Evolutionary conservation across 192 early-diverging fungal species (phyloP), one percentile per base, ranked within the genome.

Genomic region (Phycomyces blakesleeanus): DNA sequence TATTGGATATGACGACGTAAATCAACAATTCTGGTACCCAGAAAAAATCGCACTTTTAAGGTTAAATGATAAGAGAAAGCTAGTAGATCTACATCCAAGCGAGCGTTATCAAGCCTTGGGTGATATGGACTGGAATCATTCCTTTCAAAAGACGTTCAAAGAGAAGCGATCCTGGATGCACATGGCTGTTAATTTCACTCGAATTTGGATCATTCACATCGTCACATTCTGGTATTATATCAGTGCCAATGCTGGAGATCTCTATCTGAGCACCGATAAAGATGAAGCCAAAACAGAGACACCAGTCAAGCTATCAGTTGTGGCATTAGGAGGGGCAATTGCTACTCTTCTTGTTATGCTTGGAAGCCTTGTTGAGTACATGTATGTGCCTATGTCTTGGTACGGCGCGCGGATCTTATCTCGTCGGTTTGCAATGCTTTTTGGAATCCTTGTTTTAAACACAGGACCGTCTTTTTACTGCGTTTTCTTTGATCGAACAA

Each of bases 141-240:
- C 81, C 15, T 91, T 94, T 76, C 55, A 72, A 69, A 94, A 92
- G 73, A 92, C 91, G 0, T 94, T 89, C 76, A 85, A 87, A 69
- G 92, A 94, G 75, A 86, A 85, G 42, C 87, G 92, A 51, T 90
- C 91, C 6, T 88, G 88, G 86, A 76, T 90, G 74, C 92, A 94
- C 73, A 66, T 91, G 51, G 82, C 87, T 63, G 85, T 88, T 66
- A 94, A 92, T 73, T 92, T 94, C 57, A 88, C 87, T 22, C 91
- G 92, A 16, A 85, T 92, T 49, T 94, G 92, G 92, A 86, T 92
- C 64, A 84, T 94, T 66, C 91, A 94, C 64, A 60, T 94, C 44
- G 80, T 83, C 1, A 67, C 85, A 14, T 92, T 88, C 72, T 92
- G 85, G 80, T 90, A 90, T 76, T 92, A 87, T 76, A 90, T 87